These are phyloP conservation scores for Phylloporus sp. DNA, from an alignment of 768 basidiomycete species.

Conservation along the genomic window DNA sequence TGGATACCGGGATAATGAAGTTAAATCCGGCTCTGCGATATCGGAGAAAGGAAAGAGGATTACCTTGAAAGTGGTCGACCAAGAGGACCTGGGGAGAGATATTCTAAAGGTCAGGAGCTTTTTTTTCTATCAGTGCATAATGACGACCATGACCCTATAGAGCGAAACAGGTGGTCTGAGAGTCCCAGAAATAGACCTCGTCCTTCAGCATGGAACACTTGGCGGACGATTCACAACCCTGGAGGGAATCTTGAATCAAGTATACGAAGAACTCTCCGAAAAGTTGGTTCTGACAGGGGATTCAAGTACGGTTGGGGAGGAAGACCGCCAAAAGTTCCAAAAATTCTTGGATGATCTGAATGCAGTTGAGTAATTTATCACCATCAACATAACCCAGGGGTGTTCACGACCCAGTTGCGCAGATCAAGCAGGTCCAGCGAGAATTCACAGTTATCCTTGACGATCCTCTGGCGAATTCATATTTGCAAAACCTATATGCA, in stretches of 20 bases:
- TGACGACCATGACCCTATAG: slow-evolving; percentile 37
- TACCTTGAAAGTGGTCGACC: slow-evolving; percentile 84
- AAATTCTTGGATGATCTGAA: slow-evolving; percentile 75
- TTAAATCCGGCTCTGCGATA: slow-evolving; percentile 91
- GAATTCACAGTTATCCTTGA: slow-evolving; percentile 93
- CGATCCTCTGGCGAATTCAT: slow-evolving; percentile 93
- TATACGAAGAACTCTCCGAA: slow-evolving; percentile 90
- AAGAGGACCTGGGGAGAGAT: slow-evolving; percentile 89
- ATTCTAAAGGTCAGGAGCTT: slow-evolving; percentile 73
- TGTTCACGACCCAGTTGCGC: slow-evolving; percentile 1
- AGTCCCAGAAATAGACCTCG: slow-evolving; percentile 94
- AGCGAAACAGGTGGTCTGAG: slow-evolving; percentile 88
- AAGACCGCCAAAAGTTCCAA: slow-evolving; percentile 60
- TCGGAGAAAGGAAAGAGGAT: slow-evolving; percentile 85
- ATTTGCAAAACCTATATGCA: slow-evolving; percentile 95
- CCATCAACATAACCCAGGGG: background rate
- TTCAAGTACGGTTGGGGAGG: slow-evolving; percentile 37
- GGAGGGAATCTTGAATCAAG: slow-evolving; percentile 90
- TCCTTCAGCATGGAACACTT: slow-evolving; percentile 87
- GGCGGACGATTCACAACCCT: slow-evolving; percentile 97
- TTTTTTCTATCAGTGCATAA: background rate
- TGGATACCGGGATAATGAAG: slow-evolving; percentile 96
- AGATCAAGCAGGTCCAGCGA: slow-evolving; percentile 75
- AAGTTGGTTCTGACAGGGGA: slow-evolving; percentile 82
- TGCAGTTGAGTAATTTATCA: slow-evolving; percentile 43